Evolutionary conservation across 2,329 filamentous ascomycete genomes (phyloP).

Genomic region (Magnaporthales sp.): DNA sequence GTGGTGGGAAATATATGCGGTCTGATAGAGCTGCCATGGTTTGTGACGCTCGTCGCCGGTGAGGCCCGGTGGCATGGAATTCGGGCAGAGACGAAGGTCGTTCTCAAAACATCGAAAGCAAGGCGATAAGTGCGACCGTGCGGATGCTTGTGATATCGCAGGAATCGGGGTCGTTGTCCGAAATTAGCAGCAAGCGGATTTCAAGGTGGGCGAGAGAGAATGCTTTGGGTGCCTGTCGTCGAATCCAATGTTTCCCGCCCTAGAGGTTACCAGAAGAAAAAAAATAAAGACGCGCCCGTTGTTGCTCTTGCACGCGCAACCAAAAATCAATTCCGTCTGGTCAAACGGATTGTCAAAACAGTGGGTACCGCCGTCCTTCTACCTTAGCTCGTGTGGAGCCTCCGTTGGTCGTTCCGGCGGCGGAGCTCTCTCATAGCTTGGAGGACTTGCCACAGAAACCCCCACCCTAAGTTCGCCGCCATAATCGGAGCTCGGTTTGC

Average conservation of each 20-base stretch:
- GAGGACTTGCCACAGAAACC: not conserved
- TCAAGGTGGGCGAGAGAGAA: not conserved
- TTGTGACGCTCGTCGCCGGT: constrained; percentile 14
- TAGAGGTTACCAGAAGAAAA: not conserved
- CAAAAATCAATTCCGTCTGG: not conserved
- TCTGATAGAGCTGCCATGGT: constrained; percentile 65
- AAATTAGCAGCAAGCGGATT: not conserved
- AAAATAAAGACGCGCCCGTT: not conserved
- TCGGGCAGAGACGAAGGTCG: not conserved
- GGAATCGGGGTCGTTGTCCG: not conserved
- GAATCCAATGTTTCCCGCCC: not conserved
- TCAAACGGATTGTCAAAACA: not conserved
- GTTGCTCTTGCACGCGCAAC: not conserved
- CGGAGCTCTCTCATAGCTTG: not conserved
- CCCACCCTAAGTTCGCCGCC: not conserved
- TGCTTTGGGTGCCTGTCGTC: not conserved
- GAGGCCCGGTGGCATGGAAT: not conserved
- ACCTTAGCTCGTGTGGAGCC: not conserved
- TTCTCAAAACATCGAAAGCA: not conserved
- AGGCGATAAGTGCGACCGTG: not conserved
- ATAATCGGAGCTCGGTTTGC: not conserved
- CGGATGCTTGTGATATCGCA: not conserved
- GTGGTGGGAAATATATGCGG: constrained; percentile 69
- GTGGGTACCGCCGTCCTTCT: not conserved
- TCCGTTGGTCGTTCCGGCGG: not conserved